Conservation (phyloP, 345 rosid species). For the Schrenkiella parvula region DNA sequence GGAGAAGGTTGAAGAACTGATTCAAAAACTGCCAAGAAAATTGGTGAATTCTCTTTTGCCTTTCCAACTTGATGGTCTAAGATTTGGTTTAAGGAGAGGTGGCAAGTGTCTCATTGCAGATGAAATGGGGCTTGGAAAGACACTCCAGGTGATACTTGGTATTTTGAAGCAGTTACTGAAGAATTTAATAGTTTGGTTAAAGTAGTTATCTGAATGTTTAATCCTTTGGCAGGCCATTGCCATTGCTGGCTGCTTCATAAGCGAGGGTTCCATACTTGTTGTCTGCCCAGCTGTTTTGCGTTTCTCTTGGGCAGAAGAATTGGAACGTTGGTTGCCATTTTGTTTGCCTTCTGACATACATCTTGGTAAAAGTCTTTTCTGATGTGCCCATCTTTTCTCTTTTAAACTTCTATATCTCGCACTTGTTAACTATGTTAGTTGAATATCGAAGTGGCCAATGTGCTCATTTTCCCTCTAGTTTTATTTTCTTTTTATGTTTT, state of each 20-base stretch:
- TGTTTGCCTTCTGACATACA: constrained; percentile 90
- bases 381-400: neutral
- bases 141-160: constrained; percentile 57
- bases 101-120: constrained; percentile 95
- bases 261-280: constrained; percentile 76
- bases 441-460: neutral
- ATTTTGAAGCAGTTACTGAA: neutral
- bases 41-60: constrained; percentile 64
- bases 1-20: constrained; percentile 58
- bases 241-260: constrained; percentile 79
- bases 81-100: constrained; percentile 77
- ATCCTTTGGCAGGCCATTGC: constrained; percentile 72
- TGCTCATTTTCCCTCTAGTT: neutral
- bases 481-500: neutral
- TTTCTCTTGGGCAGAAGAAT: constrained; percentile 89
- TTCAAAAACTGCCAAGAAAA: constrained; percentile 54
- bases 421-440: neutral
- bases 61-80: constrained; percentile 83
- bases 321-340: constrained; percentile 90
- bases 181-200: neutral
- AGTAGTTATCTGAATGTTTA: neutral
- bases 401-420: neutral
- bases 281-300: constrained; percentile 96
- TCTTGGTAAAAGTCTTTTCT: constrained; percentile 50
- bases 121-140: constrained; percentile 99